Evolutionary conservation across 768 basidiomycete genomes (phyloP), one percentile per base, ranked within the genome.

Genomic region (Leccinum truebloodii): DNA sequence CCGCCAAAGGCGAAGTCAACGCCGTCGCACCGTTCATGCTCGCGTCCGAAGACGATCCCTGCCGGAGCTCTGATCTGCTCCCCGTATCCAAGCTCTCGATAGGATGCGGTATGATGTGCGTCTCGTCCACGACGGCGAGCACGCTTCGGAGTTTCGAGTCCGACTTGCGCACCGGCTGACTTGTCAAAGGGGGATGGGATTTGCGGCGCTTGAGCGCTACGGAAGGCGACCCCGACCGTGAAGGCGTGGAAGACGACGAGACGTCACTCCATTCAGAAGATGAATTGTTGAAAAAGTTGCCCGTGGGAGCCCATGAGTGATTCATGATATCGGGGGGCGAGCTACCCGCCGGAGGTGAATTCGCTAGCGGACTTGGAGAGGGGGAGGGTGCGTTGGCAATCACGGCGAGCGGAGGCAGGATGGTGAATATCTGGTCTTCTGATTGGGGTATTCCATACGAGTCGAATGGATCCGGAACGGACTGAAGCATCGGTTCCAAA

Each of bases 341-440:
- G 74, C 75, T 71, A 78, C 63, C 71, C 58, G 59, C 65, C 69
- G 46, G 80, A 63, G 57, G 80, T 59, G 59, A 82, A 59, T 76
- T 78, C 13, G 81, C 81, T 62, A 83, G 68, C n/a, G 89, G 84
- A 63, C 83, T 86, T 18, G 86, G 78, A 24, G 86, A 81, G 16
- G 87, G 76, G 6, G 89, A 85, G n/a, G 77, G 78, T 24, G 77
- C 77, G 44, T 84, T 83, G 78, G 88, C 87, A 60, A 92, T 86
- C 53, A 84, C 81, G 34, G 90, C 89, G 34, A 94, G 80, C 3
- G 95, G 95, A 6, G 93, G 87, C 2, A 98, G 82, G 61, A 97
- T 95, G 70, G 87, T 92, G 77, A 96, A 96, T 64, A 97, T 95
- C 70, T 94, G 89, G 67, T 94, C 89, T 72, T 95, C 92, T 46